A percentile compares a stretch with the other conserved stretches of the same genome.
Conservation (phyloP, 1,284 basidiomycete species). For the Gymnopus androsaceus region DNA sequence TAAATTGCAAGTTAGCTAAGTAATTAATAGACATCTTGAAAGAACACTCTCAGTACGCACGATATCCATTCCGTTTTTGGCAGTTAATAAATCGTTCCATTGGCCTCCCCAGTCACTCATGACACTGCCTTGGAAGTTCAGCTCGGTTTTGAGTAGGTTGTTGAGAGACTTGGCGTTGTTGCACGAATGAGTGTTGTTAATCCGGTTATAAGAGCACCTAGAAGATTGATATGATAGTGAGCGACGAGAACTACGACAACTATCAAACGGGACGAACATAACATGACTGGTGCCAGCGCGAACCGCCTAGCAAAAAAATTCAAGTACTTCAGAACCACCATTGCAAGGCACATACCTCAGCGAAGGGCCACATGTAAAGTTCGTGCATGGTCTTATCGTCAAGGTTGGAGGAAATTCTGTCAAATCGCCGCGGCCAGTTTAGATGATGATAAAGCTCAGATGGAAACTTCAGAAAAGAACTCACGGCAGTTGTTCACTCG, state of each 20-base stretch:
- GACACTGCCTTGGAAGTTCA: conserved; percentile 30
- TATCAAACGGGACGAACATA: conserved; percentile 30
- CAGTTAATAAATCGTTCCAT: conserved; percentile 12
- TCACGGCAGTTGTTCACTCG: neutral
- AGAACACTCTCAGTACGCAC: neutral
- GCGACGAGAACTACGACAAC: neutral
- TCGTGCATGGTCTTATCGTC: conserved; percentile 48
- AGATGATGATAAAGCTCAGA: too few relatives aligned
- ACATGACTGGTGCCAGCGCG: conserved; percentile 46
- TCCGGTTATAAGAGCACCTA: conserved; percentile 42
- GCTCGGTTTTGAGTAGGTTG: conserved; percentile 51
- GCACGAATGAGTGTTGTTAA: conserved; percentile 55
- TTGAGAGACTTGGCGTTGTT: conserved; percentile 51
- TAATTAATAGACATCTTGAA: neutral
- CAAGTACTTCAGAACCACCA: too few relatives aligned
- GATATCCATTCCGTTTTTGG: conserved; percentile 17
- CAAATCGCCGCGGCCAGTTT: neutral
- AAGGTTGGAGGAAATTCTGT: conserved; percentile 38
- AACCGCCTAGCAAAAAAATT: too few relatives aligned
- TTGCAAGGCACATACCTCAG: too few relatives aligned
- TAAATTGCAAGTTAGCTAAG: neutral
- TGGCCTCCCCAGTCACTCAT: conserved; percentile 21
- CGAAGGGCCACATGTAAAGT: conserved; percentile 44
- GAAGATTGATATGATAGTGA: neutral
- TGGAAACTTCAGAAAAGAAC: too few relatives aligned